Evolutionary conservation across 768 basidiomycete genomes (phyloP), one percentile per base, ranked within the genome.

Genomic region (Pisolithus albus): DNA sequence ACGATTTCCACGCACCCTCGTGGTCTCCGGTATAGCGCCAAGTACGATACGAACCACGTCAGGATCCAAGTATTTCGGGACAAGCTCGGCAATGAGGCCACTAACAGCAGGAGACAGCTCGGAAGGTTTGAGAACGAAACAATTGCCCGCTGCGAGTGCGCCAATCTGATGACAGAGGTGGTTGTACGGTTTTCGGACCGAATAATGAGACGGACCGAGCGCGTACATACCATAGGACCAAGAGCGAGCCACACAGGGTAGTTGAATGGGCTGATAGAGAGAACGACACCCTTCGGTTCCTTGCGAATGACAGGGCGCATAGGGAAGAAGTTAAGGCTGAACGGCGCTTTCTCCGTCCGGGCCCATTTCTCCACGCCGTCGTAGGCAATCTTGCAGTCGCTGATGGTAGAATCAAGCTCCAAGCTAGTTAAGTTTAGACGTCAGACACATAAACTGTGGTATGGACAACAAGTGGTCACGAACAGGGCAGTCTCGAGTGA

Each of bases 101-200:
- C 78, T 79, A 4, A 73, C 69, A 2, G 77, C 75, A 0, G 84
- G 79, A 0, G 79, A 70, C 3, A 79, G 67, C 60, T 93, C 92
- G 1, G 91, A 86, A 0, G 88, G 87, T 64, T 93, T 93, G 47
- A 92, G 43, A 5, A 85, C 67, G 3, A 78, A 80, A 0, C 85
- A 73, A 58, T 83, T 84, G 6, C 92, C 92, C 2, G 89, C 87
- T 0, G 89, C 84, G 38, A 94, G 78, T 1, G 91, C 91, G 7
- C 84, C 84, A 42, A 75, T 75, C 70, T 68, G 38, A 21, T 67
- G 36, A 21, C 38, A 70, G 74, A 55, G 30, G 49, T 10, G 30
- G 30, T 30, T 30, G 10, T 30, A 30, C 30, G 28, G 40, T 42
- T 41, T 24, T 48, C n/a, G 36, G 6, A 46, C 40, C 26, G 1